These are phyloP conservation scores for Retiboletus flavoniger DNA, from an alignment of 1,284 basidiomycete species.

Conservation along the genomic window DNA sequence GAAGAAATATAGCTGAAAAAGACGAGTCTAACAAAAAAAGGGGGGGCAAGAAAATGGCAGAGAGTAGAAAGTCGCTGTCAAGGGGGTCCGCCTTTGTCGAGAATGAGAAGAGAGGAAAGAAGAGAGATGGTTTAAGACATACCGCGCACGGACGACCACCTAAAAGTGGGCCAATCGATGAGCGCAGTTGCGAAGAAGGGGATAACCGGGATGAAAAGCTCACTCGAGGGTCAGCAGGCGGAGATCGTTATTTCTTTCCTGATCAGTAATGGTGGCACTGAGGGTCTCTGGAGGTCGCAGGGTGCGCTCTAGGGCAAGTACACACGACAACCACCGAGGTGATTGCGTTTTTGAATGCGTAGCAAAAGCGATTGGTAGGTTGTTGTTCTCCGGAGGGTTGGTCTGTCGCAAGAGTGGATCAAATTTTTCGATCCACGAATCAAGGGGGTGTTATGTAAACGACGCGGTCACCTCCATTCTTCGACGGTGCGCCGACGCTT, in stretches of 20 bases:
- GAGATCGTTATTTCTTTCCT: conserved; percentile 73
- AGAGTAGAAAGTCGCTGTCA: conserved; percentile 46
- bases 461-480: conserved; percentile 9
- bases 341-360: conserved; percentile 20
- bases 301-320: conserved; percentile 22
- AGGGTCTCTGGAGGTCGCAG: conserved; percentile 41
- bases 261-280: conserved; percentile 65
- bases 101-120: conserved; percentile 19
- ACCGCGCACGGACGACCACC: conserved; percentile 82
- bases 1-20: conserved; percentile 13
- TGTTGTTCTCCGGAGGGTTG: background rate
- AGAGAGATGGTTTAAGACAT: conserved; percentile 28
- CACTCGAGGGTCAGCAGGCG: conserved; percentile 79
- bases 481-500: conserved; percentile 2
- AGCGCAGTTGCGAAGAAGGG: conserved; percentile 9
- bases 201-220: conserved; percentile 36
- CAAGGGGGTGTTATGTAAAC: conserved; percentile 28
- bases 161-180: conserved; percentile 31
- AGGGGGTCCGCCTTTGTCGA: conserved; percentile 69
- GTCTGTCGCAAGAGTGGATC: conserved; percentile 7
- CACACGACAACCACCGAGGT: conserved; percentile 38
- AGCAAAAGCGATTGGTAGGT: conserved; percentile 24
- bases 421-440: conserved; percentile 19
- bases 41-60: conserved; percentile 19
- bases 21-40: conserved; percentile 3